Evolutionary conservation across 805 yeast species (phyloP), one percentile per base, ranked within the genome.

Genomic region (Zygoascus biomembranicola): DNA sequence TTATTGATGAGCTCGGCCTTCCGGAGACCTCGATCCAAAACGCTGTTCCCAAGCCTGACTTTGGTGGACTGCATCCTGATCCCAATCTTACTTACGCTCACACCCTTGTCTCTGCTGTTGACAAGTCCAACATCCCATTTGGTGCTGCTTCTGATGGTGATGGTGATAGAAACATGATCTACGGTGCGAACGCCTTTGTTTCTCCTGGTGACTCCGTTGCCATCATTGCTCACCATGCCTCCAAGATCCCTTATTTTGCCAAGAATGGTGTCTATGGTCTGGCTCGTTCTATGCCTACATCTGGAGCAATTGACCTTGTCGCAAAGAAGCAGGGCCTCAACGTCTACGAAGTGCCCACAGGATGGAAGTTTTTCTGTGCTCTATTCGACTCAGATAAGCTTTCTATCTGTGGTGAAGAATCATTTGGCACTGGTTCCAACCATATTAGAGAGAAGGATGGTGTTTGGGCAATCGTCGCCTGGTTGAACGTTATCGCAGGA

Each of bases 71-170:
- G 61, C 99, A 92, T 69, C 99, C 99, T 19, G 99, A 92, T 72
- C 99, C 99, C 59, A 92, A 92, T 73, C 78, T 92, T 69, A 90
- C 97, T 13, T 92, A 94, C 66, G 99, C 98, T 10, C 80, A 78
- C 55, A 82, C 96, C 18, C 76, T 92, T 58, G 99, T 92, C 19
- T 85, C 80, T 35, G 78, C 78, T 59, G 99, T 92, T n/a, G 97
- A 94, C 65, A 66, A 70, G 19, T 86, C 86, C 55, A 73, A 81
- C 55, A 87, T 90, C 60, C 87, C 92, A 8, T 92, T 92, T 68
- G 99, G 99, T 59, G 98, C 98, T 41, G 98, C 98, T 8, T 86
- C 96, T n/a, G 99, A 89, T 67, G 99, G 99, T 70, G 99, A 92
- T 64, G 99, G 99, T 69, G 99, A 92, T 68, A 82, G 99, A 73